phyloP scores from a whole-genome alignment of 306 rosid genomes.

The Glycine soja region DNA sequence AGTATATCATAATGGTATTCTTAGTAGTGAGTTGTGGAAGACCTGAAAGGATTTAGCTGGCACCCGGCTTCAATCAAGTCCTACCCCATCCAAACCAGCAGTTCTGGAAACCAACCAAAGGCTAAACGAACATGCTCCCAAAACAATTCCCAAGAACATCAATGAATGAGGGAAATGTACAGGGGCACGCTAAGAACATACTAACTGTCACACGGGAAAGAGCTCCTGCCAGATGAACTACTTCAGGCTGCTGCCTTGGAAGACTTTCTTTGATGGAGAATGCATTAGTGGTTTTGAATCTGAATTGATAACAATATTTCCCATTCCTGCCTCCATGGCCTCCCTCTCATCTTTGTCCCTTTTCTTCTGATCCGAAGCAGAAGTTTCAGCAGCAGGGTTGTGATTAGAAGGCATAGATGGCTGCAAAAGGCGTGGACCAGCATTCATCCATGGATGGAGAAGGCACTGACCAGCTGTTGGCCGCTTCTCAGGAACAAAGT shows the following conservation, averaged over 20 bases:
- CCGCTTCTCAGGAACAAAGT: conserved; percentile 92
- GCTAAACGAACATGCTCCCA: conserved; percentile 36
- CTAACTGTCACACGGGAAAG: conserved; percentile 30
- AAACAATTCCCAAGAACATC: background rate
- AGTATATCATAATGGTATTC: conserved; percentile 31
- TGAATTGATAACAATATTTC: conserved; percentile 71
- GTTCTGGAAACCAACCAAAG: conserved; percentile 25
- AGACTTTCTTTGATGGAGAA: conserved; percentile 51
- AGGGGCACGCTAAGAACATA: conserved; percentile 14
- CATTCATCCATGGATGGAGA: conserved; percentile 87
- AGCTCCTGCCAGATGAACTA: conserved; percentile 57
- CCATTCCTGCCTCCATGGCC: conserved; percentile 74
- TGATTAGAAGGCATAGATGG: conserved; percentile 62
- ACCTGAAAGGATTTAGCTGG: conserved; percentile 30
- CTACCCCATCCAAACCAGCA: conserved; percentile 3
- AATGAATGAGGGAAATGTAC: conserved; percentile 4
- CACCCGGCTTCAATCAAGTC: background rate
- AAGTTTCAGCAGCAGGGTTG: conserved; percentile 48
- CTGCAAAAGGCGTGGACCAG: conserved; percentile 74
- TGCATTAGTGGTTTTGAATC: conserved; percentile 63
- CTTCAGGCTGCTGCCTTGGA: conserved; percentile 51
- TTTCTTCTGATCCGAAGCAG: conserved; percentile 57
- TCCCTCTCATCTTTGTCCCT: conserved; percentile 82
- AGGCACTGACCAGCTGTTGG: conserved; percentile 90
- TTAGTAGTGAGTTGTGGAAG: conserved; percentile 30